Base-by-base conservation (phyloP, 2,329 filamentous ascomycete species). In the Pezicula radicicola region DNA sequence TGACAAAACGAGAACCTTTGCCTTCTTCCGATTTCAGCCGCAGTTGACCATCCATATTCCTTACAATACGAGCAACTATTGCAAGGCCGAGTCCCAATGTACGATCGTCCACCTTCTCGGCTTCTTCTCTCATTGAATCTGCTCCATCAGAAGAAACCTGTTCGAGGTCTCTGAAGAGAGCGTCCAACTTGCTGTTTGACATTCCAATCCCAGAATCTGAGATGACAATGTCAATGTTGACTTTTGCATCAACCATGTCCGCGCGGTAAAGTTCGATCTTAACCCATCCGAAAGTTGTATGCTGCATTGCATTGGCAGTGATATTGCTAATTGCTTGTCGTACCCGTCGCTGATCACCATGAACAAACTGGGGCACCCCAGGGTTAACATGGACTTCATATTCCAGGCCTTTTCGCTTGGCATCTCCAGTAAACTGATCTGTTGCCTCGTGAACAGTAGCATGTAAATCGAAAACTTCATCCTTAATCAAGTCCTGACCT, bases 31-130 rank as follows among this genome's bases (percentile, higher is more conserved):
- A 96, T 62, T 91, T 93, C 1, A 96, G 72, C 2, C 90, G 83
- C 28, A 96, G 70, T 63, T 96, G 91, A 0, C 91, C 92, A 53
- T 93, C 87, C 89, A 96, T 94, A 63, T 91, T 96, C n/a, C 85
- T 82, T 30, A 96, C 78, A 35, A 91, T 89, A 36, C 91, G 83
- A 15, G 89, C 88, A n/a, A 96, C 91, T 12, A 95, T 78, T 0
- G 91, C 91, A n/a, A 96, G 76, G 0, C 91, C 92, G 9, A 96
- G 78, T 0, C 92, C 92, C 1, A 96, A 70, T 0, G 84, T 84
- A 9, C 73, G 71, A 48, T 73, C 73, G 7, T 70, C 63, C 3
- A 67, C 63, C 16, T 65, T 52, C 39, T 68, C n/a, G 44, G 35
- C 12, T 13, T 52, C 45, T 2, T 42, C 46, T 37, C 49, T 37